Evolutionary conservation across 2,329 filamentous ascomycete species (phyloP).

Genomic region (Trichoderma atrobrunneum): DNA sequence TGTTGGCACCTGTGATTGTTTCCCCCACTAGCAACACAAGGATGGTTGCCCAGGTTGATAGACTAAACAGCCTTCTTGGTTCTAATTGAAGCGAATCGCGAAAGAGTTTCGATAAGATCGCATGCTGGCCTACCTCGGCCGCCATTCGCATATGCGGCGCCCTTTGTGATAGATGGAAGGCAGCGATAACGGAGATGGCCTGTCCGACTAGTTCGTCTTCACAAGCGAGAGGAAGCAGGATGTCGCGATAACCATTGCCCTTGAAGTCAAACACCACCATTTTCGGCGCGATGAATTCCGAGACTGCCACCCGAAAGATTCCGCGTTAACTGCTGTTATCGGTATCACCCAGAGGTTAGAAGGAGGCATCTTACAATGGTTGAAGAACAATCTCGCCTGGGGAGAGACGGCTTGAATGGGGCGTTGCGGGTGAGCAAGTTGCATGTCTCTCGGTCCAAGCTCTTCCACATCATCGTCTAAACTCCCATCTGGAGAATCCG

Average conservation of each 20-base stretch:
- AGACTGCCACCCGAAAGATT: not conserved
- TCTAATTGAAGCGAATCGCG: constrained; percentile 10
- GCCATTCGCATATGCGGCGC: constrained; percentile 15
- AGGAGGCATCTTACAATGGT: not conserved
- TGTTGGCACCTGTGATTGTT: constrained; percentile 8
- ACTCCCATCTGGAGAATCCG: not conserved
- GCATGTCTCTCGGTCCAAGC: not conserved
- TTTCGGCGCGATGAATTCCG: constrained; percentile 11
- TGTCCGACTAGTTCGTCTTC: constrained; percentile 9
- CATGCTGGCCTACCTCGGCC: constrained; percentile 9
- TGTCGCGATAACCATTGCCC: constrained; percentile 12
- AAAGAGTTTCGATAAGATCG: constrained; percentile 9
- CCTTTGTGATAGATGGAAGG: constrained; percentile 5
- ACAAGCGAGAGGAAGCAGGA: constrained; percentile 6
- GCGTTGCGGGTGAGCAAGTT: not conserved
- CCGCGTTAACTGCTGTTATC: not conserved
- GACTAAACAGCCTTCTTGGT: constrained; percentile 3
- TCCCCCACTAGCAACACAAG: constrained; percentile 5
- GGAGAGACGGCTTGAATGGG: not conserved
- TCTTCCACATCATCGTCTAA: constrained; percentile 2
- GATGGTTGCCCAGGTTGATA: constrained; percentile 7
- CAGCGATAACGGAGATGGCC: constrained; percentile 13
- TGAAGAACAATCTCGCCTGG: constrained; percentile 3
- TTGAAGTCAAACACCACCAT: constrained; percentile 12
- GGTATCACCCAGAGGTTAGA: not conserved